Evolutionary conservation across 1,284 basidiomycete species (phyloP).

Genomic region (Farysia itapuensis): DNA sequence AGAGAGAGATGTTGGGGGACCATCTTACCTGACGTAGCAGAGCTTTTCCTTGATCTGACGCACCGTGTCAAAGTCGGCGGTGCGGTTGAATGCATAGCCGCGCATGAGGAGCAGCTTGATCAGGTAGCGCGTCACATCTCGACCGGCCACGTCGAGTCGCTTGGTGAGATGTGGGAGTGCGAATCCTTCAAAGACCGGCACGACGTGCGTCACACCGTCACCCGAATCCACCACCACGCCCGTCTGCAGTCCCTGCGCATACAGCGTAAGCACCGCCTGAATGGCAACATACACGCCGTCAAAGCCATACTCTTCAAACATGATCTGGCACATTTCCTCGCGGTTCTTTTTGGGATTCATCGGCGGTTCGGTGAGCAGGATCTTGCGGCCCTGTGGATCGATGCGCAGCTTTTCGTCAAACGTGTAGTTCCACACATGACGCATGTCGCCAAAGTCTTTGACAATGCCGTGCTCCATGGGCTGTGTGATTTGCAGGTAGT

Average conservation of each 20-base stretch:
- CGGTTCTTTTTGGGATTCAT: constrained; percentile 97
- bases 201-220: constrained; percentile 98
- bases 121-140: constrained; percentile 95
- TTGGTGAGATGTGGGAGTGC: constrained; percentile 91
- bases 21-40: constrained; percentile 83
- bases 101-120: constrained; percentile 98
- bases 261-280: constrained; percentile 95
- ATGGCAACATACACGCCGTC: constrained; percentile 96
- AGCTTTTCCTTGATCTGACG: constrained; percentile 98
- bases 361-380: constrained; percentile 96
- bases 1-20: too few species aligned
- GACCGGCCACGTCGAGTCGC: constrained; percentile 87
- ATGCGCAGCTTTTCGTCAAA: constrained; percentile 93
- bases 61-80: constrained; percentile 98
- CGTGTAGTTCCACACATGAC: constrained; percentile 95
- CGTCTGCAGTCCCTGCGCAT: constrained; percentile 95
- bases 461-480: constrained; percentile 99
- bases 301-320: constrained; percentile 99
- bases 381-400: constrained; percentile 82
- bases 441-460: constrained; percentile 99
- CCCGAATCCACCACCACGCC: constrained; percentile 98
- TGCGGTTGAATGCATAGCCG: constrained; percentile 98
- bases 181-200: constrained; percentile 96
- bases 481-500: constrained; percentile 93
- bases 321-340: constrained; percentile 92